Evolutionary conservation across 345 rosid species (phyloP).

Genomic region (Punica granatum): DNA sequence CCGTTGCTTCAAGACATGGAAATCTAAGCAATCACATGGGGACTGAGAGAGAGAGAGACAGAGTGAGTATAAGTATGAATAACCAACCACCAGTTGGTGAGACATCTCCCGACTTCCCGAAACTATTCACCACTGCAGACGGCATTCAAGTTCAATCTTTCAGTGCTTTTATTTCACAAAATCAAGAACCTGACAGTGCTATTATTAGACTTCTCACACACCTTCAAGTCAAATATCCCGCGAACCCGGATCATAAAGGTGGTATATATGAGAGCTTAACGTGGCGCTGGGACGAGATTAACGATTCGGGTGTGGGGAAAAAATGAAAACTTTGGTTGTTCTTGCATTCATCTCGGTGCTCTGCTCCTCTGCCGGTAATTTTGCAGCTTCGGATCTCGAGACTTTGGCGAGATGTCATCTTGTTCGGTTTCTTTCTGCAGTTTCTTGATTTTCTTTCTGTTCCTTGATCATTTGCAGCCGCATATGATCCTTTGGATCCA

Average conservation of each 20-base stretch:
- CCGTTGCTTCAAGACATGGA: conserved; percentile 65
- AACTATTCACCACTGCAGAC: background rate
- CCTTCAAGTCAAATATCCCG: background rate
- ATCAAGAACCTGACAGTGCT: background rate
- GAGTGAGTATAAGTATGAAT: conserved; percentile 10
- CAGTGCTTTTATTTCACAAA: too few relatives aligned
- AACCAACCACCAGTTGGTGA: conserved; percentile 55
- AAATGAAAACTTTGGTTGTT: conserved; percentile 31
- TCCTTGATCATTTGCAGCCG: conserved; percentile 39
- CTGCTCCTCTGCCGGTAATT: conserved; percentile 42
- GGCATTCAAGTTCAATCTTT: background rate
- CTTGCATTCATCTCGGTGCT: conserved; percentile 29
- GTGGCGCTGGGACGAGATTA: background rate
- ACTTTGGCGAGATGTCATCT: background rate
- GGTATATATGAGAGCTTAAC: background rate
- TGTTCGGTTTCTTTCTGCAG: background rate
- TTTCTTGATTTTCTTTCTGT: background rate
- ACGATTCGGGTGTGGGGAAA: background rate
- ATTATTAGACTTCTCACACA: background rate
- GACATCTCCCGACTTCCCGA: conserved; percentile 14
- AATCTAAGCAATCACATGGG: conserved; percentile 15
- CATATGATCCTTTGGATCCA: conserved; percentile 91
- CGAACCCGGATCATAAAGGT: background rate
- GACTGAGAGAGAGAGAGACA: conserved; percentile 1
- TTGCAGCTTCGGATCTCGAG: background rate